Evolutionary conservation across 2,329 filamentous ascomycete genomes (phyloP).

Genomic region (Aspergillus pseudotamarii): DNA sequence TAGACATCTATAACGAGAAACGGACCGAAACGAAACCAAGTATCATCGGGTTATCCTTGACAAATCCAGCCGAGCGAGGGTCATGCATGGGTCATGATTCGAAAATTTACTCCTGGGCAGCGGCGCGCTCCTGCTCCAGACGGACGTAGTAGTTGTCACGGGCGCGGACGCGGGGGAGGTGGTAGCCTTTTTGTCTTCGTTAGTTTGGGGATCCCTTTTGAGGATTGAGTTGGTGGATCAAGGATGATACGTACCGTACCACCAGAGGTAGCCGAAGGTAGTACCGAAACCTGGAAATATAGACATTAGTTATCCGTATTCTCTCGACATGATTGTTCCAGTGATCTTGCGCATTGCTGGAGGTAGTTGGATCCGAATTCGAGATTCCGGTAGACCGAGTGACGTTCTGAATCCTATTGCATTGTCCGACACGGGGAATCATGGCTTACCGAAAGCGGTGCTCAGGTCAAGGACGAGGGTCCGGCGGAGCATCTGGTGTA

Average conservation of each 20-base stretch:
- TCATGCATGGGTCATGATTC: not conserved
- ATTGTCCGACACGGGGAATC: not conserved
- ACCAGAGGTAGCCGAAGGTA: slow-evolving; percentile 66
- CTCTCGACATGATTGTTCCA: not conserved
- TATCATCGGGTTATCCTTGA: not conserved
- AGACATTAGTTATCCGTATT: slow-evolving; percentile 18
- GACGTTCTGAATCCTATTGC: not conserved
- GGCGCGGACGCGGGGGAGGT: slow-evolving; percentile 65
- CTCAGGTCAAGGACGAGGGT: slow-evolving; percentile 68
- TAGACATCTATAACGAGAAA: not conserved
- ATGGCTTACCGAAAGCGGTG: slow-evolving; percentile 64
- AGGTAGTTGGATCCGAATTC: not conserved
- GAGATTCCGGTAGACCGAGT: not conserved
- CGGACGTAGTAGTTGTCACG: slow-evolving; percentile 66
- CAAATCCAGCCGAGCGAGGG: not conserved
- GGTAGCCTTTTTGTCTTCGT: slow-evolving; percentile 55
- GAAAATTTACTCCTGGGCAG: slow-evolving; percentile 32
- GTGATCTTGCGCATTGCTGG: not conserved
- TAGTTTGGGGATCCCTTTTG: not conserved
- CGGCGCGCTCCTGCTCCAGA: slow-evolving; percentile 63
- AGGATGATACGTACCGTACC: slow-evolving; percentile 59
- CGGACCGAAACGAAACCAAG: not conserved
- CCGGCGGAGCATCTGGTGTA: slow-evolving; percentile 64
- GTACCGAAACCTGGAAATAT: slow-evolving; percentile 59
- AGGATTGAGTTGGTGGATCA: not conserved